Conservation (phyloP, 495 filamentous ascomycete species). For the Neurospora africana region DNA sequence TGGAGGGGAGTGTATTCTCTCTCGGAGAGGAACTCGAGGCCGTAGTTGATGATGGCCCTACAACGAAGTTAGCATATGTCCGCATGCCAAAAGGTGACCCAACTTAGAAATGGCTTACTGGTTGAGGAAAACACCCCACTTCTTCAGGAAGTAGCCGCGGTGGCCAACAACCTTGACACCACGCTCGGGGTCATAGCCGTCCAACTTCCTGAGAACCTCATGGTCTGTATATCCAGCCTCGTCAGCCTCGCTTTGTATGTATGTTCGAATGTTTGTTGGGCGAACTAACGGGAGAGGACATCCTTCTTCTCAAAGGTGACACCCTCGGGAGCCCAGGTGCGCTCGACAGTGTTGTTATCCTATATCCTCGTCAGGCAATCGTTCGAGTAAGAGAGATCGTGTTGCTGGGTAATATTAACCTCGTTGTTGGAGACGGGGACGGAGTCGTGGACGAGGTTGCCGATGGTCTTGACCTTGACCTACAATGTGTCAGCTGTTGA, state of each 20-base stretch:
- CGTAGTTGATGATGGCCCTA: conserved; percentile 80
- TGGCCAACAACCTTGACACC: conserved; percentile 94
- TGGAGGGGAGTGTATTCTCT: conserved; percentile 79
- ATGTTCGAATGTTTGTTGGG: conserved; percentile 5
- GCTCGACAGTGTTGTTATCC: conserved; percentile 72
- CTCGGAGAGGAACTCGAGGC: conserved; percentile 71
- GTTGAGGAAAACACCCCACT: conserved; percentile 82
- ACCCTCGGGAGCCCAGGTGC: conserved; percentile 70
- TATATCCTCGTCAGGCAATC: conserved; percentile 4
- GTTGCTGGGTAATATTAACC: conserved; percentile 27
- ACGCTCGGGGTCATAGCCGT: conserved; percentile 88
- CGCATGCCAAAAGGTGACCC: neutral
- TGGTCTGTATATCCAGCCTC: conserved; percentile 47
- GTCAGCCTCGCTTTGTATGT: conserved; percentile 25
- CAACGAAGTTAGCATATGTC: neutral
- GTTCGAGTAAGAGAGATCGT: neutral
- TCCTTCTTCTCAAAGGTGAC: conserved; percentile 51
- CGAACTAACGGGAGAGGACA: conserved; percentile 20
- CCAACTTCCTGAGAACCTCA: conserved; percentile 77
- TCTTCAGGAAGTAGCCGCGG: conserved; percentile 83
- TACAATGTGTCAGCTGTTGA: conserved; percentile 19
- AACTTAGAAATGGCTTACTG: conserved; percentile 10
- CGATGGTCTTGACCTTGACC: conserved; percentile 71
- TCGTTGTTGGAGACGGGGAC: conserved; percentile 90
- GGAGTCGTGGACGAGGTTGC: conserved; percentile 86